Evolutionary conservation across 1,139 yeast genomes (phyloP).

Genomic region (Debaryomyces udenii): DNA sequence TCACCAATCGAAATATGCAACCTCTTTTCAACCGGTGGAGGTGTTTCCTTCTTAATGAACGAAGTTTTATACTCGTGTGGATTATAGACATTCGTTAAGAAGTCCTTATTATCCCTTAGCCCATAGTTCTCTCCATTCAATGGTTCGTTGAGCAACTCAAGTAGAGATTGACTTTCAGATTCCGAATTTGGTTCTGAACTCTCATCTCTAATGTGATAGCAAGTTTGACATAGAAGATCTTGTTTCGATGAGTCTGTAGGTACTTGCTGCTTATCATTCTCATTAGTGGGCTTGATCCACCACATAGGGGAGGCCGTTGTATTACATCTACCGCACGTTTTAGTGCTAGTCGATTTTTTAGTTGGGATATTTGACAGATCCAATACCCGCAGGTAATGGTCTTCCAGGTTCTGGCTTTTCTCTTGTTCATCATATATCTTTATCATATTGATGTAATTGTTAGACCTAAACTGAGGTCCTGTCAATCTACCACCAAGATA

Average conservation of each 20-base stretch:
- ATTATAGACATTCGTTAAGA: slow-evolving; percentile 20
- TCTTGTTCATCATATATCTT: slow-evolving; percentile 20
- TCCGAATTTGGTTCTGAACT: slow-evolving; percentile 11
- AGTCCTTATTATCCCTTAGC: slow-evolving; percentile 31
- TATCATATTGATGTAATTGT: slow-evolving; percentile 30
- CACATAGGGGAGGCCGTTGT: slow-evolving; percentile 42
- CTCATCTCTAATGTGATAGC: slow-evolving; percentile 25
- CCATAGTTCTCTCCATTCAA: slow-evolving; percentile 40
- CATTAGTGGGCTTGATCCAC: slow-evolving; percentile 28
- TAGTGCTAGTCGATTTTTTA: slow-evolving; percentile 19
- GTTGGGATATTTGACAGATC: slow-evolving; percentile 17
- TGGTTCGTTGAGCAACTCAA: slow-evolving; percentile 32
- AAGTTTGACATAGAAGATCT: slow-evolving; percentile 33
- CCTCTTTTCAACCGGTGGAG: slow-evolving; percentile 16
- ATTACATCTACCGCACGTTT: slow-evolving; percentile 28
- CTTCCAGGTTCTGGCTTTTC: slow-evolving; percentile 12
- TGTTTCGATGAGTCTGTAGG: slow-evolving; percentile 3
- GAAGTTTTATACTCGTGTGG: slow-evolving; percentile 11
- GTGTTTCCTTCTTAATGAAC: neutral
- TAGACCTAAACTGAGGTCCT: slow-evolving; percentile 40
- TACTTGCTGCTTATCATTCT: slow-evolving; percentile 1
- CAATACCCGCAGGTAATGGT: slow-evolving; percentile 17
- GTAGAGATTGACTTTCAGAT: slow-evolving; percentile 16
- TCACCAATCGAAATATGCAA: slow-evolving; percentile 30
- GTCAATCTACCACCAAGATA: slow-evolving; percentile 18